phyloP scores from a whole-genome alignment of 1,284 basidiomycete genomes.

The Leccinum pachyderme region DNA sequence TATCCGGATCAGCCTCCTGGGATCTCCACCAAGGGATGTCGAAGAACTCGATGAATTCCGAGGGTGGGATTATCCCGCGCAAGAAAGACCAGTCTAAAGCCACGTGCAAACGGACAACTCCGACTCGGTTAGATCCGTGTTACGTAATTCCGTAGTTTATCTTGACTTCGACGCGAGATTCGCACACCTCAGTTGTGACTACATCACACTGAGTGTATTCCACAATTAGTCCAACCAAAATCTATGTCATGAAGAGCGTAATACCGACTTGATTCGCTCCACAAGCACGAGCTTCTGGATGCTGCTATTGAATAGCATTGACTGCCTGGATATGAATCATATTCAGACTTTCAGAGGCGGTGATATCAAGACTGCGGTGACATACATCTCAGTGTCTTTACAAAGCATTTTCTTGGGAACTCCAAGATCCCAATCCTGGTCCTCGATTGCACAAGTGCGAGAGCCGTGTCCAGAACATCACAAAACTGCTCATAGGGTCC shows the following conservation, averaged over 20 bases:
- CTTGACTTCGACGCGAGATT: too few relatives aligned
- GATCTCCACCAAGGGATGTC: constrained; percentile 15
- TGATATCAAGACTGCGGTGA: neutral
- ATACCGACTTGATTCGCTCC: neutral
- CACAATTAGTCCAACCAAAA: neutral
- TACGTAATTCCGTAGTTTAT: too few relatives aligned
- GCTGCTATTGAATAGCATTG: neutral
- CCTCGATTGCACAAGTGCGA: neutral
- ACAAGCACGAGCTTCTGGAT: constrained; percentile 22
- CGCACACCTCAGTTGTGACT: too few relatives aligned
- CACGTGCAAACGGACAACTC: neutral
- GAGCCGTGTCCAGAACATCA: neutral
- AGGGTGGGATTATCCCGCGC: constrained; percentile 1
- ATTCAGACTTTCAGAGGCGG: neutral
- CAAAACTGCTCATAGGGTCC: neutral
- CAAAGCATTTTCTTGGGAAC: neutral
- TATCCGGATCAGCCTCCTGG: constrained; percentile 19
- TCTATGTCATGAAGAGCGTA: neutral
- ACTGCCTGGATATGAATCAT: constrained; percentile 8
- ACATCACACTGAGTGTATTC: too few relatives aligned
- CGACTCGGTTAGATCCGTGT: neutral
- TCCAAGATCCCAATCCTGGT: neutral
- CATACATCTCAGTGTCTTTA: neutral
- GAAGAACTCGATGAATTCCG: neutral
- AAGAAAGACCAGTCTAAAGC: constrained; percentile 20